phyloP scores from a whole-genome alignment of 1,139 yeast species.

The Yamadazyma atmosphaerica region DNA sequence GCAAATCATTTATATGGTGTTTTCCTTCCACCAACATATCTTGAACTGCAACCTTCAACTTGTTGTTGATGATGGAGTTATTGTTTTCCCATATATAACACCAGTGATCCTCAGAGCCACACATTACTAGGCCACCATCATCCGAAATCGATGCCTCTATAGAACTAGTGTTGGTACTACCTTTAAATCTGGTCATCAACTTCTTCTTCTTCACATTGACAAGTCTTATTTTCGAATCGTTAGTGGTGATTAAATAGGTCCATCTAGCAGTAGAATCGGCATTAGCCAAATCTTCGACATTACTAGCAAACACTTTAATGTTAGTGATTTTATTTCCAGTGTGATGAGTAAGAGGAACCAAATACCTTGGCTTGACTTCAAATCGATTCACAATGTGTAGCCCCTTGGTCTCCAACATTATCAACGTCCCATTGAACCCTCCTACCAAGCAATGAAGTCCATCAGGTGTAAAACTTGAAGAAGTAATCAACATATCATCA shows the following conservation, averaged over 20 bases:
- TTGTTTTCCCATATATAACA: slow-evolving; percentile 68
- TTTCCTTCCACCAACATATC: slow-evolving; percentile 40
- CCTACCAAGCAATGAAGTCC: slow-evolving; percentile 72
- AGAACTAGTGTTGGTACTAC: slow-evolving; percentile 68
- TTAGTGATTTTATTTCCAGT: slow-evolving; percentile 45
- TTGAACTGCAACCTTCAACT: slow-evolving; percentile 31
- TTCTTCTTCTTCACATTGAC: slow-evolving; percentile 57
- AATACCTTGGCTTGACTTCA: slow-evolving; percentile 42
- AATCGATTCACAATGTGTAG: slow-evolving; percentile 55
- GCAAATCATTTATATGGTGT: slow-evolving; percentile 32
- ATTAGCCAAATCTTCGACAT: slow-evolving; percentile 9
- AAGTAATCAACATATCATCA: slow-evolving; percentile 66
- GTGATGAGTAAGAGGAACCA: slow-evolving; percentile 26
- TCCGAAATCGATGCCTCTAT: slow-evolving; percentile 67
- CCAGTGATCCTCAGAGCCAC: slow-evolving; percentile 72
- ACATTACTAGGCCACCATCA: slow-evolving; percentile 49
- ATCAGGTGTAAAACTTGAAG: slow-evolving; percentile 68
- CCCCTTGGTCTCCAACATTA: slow-evolving; percentile 65
- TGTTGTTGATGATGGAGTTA: slow-evolving; percentile 41
- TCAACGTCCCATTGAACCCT: slow-evolving; percentile 74
- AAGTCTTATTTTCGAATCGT: slow-evolving; percentile 76
- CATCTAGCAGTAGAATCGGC: slow-evolving; percentile 21
- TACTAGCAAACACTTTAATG: slow-evolving; percentile 31
- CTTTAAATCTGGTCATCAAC: slow-evolving; percentile 70
- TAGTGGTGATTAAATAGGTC: slow-evolving; percentile 62